These are phyloP conservation scores for Trichoderma semiorbis DNA, from an alignment of 2,329 filamentous ascomycete genomes.

Conservation along the genomic window DNA sequence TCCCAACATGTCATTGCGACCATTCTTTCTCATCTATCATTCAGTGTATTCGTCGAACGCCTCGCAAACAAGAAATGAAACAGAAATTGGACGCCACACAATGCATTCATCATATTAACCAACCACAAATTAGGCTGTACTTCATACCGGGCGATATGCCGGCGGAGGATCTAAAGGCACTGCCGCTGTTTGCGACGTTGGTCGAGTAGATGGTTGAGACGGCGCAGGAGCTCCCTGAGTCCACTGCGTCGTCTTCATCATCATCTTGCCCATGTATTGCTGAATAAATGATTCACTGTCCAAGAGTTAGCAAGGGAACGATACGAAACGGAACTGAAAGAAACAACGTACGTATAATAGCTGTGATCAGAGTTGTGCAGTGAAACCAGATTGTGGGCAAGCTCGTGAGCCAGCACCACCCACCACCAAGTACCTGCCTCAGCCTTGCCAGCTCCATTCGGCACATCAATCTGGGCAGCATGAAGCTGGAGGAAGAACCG, in stretches of 20 bases:
- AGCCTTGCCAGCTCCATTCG: conserved; percentile 46
- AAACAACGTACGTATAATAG: conserved; percentile 67
- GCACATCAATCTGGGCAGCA: conserved; percentile 43
- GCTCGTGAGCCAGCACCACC: conserved; percentile 90
- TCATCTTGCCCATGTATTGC: conserved; percentile 71
- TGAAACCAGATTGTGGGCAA: conserved; percentile 86
- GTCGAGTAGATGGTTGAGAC: conserved; percentile 5
- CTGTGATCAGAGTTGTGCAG: conserved; percentile 76
- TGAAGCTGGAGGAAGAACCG: conserved; percentile 83
- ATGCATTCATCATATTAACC: conserved; percentile 14
- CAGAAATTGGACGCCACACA: background rate
- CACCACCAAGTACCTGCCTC: conserved; percentile 87
- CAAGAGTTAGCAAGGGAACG: background rate
- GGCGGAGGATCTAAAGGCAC: conserved; percentile 24
- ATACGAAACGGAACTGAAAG: background rate
- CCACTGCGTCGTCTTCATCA: conserved; percentile 49
- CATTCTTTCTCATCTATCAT: background rate
- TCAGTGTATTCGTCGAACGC: background rate
- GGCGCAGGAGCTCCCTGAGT: conserved; percentile 14
- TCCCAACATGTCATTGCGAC: background rate
- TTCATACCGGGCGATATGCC: conserved; percentile 20
- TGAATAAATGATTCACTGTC: conserved; percentile 70
- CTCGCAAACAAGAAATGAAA: background rate
- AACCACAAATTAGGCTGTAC: conserved; percentile 18
- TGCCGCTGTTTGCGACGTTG: conserved; percentile 13